Evolutionary conservation across 345 rosid genomes (phyloP), one percentile per base, ranked within the genome.

Genomic region (Noccaea bulbosa): DNA sequence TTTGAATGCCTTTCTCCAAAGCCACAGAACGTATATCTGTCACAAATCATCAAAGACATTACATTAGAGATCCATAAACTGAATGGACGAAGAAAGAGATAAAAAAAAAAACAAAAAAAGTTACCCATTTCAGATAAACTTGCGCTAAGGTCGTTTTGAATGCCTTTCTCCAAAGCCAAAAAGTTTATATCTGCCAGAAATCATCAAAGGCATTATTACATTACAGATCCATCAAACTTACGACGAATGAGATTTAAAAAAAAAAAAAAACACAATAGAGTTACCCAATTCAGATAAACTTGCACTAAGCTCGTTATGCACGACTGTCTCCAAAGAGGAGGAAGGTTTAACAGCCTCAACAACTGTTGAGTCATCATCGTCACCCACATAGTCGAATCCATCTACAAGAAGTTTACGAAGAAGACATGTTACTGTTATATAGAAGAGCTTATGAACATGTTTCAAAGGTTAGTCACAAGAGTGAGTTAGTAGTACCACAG

Each of bases 211-310:
- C 50, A 14, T 38, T 50, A 59, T n/a, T n/a, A 67, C 50, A 14
- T 38, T 50, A 59, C 41, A 47, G 9, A 55, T 60, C 30, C 7
- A 58, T 43, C n/a, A 12, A 62, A 43, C 45, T 17, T n/a, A 47
- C 54, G 0, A 20, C 39, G 46, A 49, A 63, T 12, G n/a, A 47
- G 6, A 27, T 4, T 20, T 20, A 49, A 32, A 55, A 74, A 6
- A 0, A 12, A 7, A 62, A 22, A 41, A 48, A 55, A 66, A 9
- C 0, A 12, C 5, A 62, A 15, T 2, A 44, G 2, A 20, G 24
- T 43, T 14, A 74, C 67, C 55, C 8, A 3, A 43, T 10, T 62
- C 62, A 52, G 62, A 35, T 62, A 62, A 71, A n/a, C 5, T 63
- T 5, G 48, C 62, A 66, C 8, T 24, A 20, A 11, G 46, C 49